Percentiles rank a stretch among this genome's conserved stretches.
Conservation (phyloP, 768 basidiomycete species). For the Boletus subcaerulescens region DNA sequence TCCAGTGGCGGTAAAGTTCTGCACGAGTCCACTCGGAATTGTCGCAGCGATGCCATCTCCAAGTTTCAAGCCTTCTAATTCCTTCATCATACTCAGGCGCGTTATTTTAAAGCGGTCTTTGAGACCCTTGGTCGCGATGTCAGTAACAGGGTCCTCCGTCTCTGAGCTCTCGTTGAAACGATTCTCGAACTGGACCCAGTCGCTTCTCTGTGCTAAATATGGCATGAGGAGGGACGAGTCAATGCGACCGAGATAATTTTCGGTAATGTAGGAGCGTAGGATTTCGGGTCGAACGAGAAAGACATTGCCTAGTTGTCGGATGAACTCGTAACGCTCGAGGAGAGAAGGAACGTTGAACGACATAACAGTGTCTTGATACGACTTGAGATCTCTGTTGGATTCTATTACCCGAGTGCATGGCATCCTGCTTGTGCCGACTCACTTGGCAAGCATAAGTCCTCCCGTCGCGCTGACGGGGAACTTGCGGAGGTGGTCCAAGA, state of each 20-base stretch:
- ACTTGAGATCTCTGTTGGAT: slow-evolving; percentile 79
- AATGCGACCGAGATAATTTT: slow-evolving; percentile 89
- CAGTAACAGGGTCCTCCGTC: slow-evolving; percentile 39
- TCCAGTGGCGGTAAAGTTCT: slow-evolving; percentile 48
- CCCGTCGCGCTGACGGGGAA: slow-evolving; percentile 97
- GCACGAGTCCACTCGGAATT: slow-evolving; percentile 55
- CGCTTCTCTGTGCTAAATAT: slow-evolving; percentile 85
- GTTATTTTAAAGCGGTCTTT: slow-evolving; percentile 63
- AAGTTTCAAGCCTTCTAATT: slow-evolving; percentile 65
- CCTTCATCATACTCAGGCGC: slow-evolving; percentile 79
- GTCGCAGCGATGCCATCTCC: slow-evolving; percentile 57
- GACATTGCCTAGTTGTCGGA: slow-evolving; percentile 93
- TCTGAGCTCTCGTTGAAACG: slow-evolving; percentile 65
- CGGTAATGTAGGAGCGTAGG: slow-evolving; percentile 91
- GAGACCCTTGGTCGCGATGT: slow-evolving; percentile 42
- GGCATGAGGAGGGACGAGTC: slow-evolving; percentile 84
- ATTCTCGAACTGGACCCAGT: slow-evolving; percentile 86
- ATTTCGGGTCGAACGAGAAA: slow-evolving; percentile 97
- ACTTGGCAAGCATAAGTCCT: slow-evolving; percentile 98
- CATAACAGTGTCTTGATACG: slow-evolving; percentile 87
- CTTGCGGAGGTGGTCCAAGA: slow-evolving; percentile 92
- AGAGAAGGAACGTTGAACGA: slow-evolving; percentile 82
- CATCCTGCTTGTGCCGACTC: slow-evolving; percentile 27
- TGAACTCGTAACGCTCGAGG: slow-evolving; percentile 95
- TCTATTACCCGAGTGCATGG: neutral